phyloP scores from a whole-genome alignment of 2,329 filamentous ascomycete species.

The Aspergillus phoenicis region DNA sequence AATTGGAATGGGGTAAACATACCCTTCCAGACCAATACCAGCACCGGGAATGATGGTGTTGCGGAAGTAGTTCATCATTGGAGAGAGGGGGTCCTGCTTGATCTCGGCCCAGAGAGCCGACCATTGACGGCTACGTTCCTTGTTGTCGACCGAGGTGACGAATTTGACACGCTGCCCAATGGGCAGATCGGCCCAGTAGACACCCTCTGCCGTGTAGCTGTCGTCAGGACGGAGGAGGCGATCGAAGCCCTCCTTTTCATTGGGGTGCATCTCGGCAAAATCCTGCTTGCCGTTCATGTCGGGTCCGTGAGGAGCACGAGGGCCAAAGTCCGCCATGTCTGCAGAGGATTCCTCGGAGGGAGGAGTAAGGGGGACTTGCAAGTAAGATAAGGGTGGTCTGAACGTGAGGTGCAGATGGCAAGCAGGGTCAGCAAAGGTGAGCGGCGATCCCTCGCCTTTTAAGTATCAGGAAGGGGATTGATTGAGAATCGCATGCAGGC shows the following conservation, averaged over 20 bases:
- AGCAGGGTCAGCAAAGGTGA: background rate
- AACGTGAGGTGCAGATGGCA: background rate
- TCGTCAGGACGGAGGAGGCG: slow-evolving; percentile 7
- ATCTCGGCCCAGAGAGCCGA: slow-evolving; percentile 1
- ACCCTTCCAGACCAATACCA: slow-evolving; percentile 8
- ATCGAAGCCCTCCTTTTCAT: background rate
- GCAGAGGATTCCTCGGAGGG: background rate
- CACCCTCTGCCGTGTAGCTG: slow-evolving; percentile 5
- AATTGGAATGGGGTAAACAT: too few relatives aligned
- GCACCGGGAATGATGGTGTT: slow-evolving; percentile 5
- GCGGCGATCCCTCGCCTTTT: background rate
- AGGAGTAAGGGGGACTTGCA: background rate
- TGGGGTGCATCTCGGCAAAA: slow-evolving; percentile 3
- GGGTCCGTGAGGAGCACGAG: background rate
- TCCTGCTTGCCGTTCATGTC: slow-evolving; percentile 6
- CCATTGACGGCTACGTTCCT: background rate
- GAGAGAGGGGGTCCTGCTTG: slow-evolving; percentile 5
- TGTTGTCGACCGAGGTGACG: slow-evolving; percentile 4
- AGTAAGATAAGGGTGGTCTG: background rate
- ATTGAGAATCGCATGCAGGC: background rate
- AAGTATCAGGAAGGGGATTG: background rate
- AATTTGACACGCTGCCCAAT: slow-evolving; percentile 6
- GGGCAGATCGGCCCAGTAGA: slow-evolving; percentile 9
- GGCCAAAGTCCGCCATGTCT: slow-evolving; percentile 5
- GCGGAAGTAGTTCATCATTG: background rate